phyloP scores from a whole-genome alignment of 345 rosid species.

The Gossypioides kirkii region DNA sequence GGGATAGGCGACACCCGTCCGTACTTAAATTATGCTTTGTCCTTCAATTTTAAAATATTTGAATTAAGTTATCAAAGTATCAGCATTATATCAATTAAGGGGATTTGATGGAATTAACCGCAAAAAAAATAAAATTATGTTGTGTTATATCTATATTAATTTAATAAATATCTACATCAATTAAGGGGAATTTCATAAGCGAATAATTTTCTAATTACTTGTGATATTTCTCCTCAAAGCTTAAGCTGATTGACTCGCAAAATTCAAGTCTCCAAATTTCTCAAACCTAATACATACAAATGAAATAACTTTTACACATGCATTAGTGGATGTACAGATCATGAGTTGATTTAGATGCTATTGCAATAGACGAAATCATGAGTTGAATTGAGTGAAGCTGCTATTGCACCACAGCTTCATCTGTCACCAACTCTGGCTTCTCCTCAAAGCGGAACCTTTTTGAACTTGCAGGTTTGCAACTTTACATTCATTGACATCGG shows the following conservation, averaged over 20 bases:
- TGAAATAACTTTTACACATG: neutral
- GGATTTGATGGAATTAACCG: too few relatives aligned
- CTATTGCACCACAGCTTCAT: conserved; percentile 29
- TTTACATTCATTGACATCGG: conserved; percentile 16
- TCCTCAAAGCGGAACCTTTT: conserved; percentile 38
- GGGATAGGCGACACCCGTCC: too few relatives aligned
- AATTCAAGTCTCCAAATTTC: neutral
- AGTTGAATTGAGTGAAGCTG: neutral
- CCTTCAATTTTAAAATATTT: too few relatives aligned
- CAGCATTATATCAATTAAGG: too few relatives aligned
- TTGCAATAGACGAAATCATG: neutral
- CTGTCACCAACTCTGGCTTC: conserved; percentile 21
- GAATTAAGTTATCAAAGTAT: too few relatives aligned
- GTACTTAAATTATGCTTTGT: too few relatives aligned
- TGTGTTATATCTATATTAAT: too few relatives aligned
- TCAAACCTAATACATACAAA: neutral
- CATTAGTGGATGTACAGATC: neutral
- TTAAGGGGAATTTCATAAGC: too few relatives aligned
- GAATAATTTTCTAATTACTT: too few relatives aligned
- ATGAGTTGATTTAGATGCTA: neutral
- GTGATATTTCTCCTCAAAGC: neutral
- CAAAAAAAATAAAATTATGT: too few relatives aligned
- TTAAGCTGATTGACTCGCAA: neutral
- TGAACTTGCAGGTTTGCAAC: conserved; percentile 20
- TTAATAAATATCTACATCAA: too few relatives aligned